These are phyloP conservation scores for Aureobasidium sp. DNA, from an alignment of 2,329 filamentous ascomycete genomes.

Conservation along the genomic window DNA sequence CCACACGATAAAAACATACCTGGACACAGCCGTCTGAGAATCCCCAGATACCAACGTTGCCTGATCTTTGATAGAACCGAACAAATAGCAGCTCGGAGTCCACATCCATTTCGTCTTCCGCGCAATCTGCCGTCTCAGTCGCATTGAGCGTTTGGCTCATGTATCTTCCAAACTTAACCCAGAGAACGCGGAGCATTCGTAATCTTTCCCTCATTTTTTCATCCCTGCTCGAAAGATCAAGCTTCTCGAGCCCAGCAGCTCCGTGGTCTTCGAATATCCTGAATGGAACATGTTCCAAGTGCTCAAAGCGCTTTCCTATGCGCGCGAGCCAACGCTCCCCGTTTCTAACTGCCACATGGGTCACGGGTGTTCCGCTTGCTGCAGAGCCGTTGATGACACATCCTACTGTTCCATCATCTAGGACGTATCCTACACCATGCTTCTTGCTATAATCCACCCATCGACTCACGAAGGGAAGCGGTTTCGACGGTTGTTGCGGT, in stretches of 20 bases:
- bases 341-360: conserved; percentile 63
- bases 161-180: conserved; percentile 65
- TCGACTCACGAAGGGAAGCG: conserved; percentile 55
- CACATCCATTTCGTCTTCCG: conserved; percentile 19
- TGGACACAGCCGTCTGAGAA: conserved; percentile 75
- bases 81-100: conserved; percentile 43
- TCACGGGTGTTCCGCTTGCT: conserved; percentile 50
- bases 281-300: conserved; percentile 42
- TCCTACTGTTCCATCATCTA: conserved; percentile 74
- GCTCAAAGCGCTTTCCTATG: conserved; percentile 53
- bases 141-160: conserved; percentile 45
- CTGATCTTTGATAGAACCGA: conserved; percentile 74
- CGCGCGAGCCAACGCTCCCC: conserved; percentile 58
- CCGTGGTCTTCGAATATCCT: conserved; percentile 70
- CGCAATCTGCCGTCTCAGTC: conserved; percentile 40
- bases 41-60: conserved; percentile 74
- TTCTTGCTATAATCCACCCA: conserved; percentile 90
- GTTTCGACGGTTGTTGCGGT: conserved; percentile 20
- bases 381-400: conserved; percentile 49
- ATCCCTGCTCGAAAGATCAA: conserved; percentile 11
- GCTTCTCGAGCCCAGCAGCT: conserved; percentile 49
- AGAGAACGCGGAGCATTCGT: conserved; percentile 51
- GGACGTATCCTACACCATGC: conserved; percentile 75
- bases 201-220: conserved; percentile 45
- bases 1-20: conserved; percentile 36